phyloP scores from a whole-genome alignment of 179 eudicot genomes.

The Amaranthus tricolor region DNA sequence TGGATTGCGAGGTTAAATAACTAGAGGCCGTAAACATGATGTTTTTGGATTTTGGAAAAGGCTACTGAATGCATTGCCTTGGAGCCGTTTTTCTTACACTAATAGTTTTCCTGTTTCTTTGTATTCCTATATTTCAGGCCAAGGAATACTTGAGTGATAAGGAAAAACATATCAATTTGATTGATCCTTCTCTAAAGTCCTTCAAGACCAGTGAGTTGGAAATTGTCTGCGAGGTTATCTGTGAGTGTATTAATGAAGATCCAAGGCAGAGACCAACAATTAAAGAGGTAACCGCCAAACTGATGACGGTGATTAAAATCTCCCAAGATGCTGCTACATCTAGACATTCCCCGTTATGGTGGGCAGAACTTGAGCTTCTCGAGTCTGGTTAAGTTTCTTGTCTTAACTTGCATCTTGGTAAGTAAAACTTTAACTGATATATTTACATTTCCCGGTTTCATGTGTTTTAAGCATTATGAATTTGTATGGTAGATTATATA shows the following conservation, averaged over 20 bases:
- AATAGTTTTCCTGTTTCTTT: not conserved
- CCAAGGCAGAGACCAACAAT: slow-evolving; percentile 38
- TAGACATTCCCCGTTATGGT: slow-evolving; percentile 50
- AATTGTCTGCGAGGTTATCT: slow-evolving; percentile 32
- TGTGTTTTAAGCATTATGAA: not conserved
- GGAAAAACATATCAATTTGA: slow-evolving; percentile 27
- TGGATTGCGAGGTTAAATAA: not conserved
- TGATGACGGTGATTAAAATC: slow-evolving; percentile 31
- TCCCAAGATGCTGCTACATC: slow-evolving; percentile 44
- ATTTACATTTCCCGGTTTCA: not conserved
- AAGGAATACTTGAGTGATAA: slow-evolving; percentile 31
- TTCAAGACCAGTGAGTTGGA: slow-evolving; percentile 36
- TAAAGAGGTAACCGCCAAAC: slow-evolving; percentile 31
- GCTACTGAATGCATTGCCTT: not conserved
- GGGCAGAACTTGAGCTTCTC: slow-evolving; percentile 57
- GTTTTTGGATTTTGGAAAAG: not conserved
- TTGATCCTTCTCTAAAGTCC: slow-evolving; percentile 42
- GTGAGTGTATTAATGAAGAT: slow-evolving; percentile 32
- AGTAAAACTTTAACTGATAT: not conserved
- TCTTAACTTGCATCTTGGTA: not conserved
- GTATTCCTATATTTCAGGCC: slow-evolving; percentile 26
- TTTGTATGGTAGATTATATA: not conserved
- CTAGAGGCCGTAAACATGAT: not conserved
- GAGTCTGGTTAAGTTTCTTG: slow-evolving; percentile 19
- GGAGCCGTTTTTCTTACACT: not conserved